Evolutionary conservation across 169 alveolate species (phyloP), one percentile per base, ranked within the genome.

Genomic region (Fabrea salina): DNA sequence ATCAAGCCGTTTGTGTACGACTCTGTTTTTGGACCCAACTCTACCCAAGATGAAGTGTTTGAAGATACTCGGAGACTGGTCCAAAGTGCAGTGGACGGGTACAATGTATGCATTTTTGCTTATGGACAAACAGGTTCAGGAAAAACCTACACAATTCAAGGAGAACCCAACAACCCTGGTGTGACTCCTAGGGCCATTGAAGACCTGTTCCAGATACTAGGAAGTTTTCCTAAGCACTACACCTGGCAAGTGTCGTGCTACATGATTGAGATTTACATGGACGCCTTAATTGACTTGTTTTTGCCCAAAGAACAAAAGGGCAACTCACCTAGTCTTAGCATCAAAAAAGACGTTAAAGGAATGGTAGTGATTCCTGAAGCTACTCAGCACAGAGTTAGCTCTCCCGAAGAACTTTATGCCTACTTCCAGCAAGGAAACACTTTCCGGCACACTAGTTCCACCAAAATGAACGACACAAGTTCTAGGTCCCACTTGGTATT

Each of bases 41-140:
- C 91, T 22, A 59, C 82, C 5, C 83, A 94, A 80, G 89, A 86
- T 11, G 92, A 90, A 8, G 82, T 94, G 25, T 90, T 83, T 79
- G 91, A 92, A 67, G 96, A 94, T 58, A 87, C 87, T 1, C 57
- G 83, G 30, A 64, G 82, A 41, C 83, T 91, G 7, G 79, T 92
- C 22, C 85, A 89, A 72, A 87, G 95, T 25, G 94, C 93, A 37
- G 66, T 92, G 32, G 95, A 92, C 76, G 97, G 97, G 2, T 91
- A 82, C 77, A 95, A 94, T 80, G 96, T 94, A 50, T 91, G 94
- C 39, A 91, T 94, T 33, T 95, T 95, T 88, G 97, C 97, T 19
- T 96, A 96, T 84, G 98, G 98, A 0, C 93, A 96, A 83, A 96
- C 98, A 39, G 98, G 97, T 0, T 84, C 95, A 47, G 98, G 98